Base-by-base conservation (phyloP, 768 basidiomycete genomes). In the Mycena leptocephala region DNA sequence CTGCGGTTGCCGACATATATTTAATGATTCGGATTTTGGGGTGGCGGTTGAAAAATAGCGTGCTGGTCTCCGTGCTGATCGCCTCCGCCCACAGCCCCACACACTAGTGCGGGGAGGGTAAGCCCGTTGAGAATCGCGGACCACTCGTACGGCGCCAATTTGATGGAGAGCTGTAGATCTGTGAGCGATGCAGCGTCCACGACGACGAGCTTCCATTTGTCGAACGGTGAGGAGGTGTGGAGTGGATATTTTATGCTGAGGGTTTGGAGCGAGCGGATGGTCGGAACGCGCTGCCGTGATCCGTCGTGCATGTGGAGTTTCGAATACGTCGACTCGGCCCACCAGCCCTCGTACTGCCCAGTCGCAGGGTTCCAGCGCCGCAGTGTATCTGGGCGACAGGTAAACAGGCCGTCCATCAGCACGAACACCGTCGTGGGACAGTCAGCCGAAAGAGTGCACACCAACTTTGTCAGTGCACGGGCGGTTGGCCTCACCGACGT, bases 21-120 rank as follows among this genome's bases (percentile, higher is more conserved):
- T 73, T 73, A 32, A 73, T 16, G 20, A 56, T 73, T 41, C 65
- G 64, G 30, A 73, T 30, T 18, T 8, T 30, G 0, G 63, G 32
- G 24, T 76, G 75, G 22, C 75, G 69, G 41, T 67, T 76, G 64
- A 71, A 64, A 46, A 76, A 76, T 9, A 32, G 46, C 43, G 62
- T 32, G 24, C 63, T 61, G 26, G 70, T 61, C 5, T 39, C 70
- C 16, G 65, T 65, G 43, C 53, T 48, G 41, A 76, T 76, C 9
- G 75, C 41, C 35, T 71, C 46, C 22, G 69, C 70, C 67, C 62
- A 66, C 22, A 76, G 32, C 16, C 70, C 70, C 70, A 51, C 48
- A 58, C 33, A 46, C 41, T 0, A 76, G 70, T 26, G 48, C 48
- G 16, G 75, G 75, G 33, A 76, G 75, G 22, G 64, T 18, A 18